Evolutionary conservation across 1,284 basidiomycete genomes (phyloP).

Genomic region (Trametes versicolor): DNA sequence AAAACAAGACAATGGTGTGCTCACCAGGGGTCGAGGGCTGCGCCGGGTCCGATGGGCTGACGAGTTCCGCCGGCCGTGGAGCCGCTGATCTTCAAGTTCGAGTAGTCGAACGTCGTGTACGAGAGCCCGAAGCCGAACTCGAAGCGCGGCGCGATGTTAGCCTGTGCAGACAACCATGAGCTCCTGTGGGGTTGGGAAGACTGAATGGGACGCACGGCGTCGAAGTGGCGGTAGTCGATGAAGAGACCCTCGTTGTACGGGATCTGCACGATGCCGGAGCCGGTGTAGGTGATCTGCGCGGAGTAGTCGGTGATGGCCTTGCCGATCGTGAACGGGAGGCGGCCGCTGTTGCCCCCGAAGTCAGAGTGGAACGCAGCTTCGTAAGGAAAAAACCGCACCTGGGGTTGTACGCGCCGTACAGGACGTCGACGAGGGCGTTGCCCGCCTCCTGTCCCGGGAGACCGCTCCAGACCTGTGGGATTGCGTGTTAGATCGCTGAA

Average conservation of each 20-base stretch:
- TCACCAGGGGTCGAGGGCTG: conserved; percentile 44
- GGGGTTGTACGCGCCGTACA: conserved; percentile 74
- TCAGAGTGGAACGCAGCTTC: conserved; percentile 23
- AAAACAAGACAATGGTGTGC: neutral
- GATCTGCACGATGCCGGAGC: conserved; percentile 41
- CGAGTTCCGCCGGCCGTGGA: conserved; percentile 43
- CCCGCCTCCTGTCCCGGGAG: conserved; percentile 79
- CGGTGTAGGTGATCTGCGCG: conserved; percentile 43
- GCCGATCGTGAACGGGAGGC: conserved; percentile 56
- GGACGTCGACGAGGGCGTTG: conserved; percentile 68
- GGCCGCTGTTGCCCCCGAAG: conserved; percentile 47
- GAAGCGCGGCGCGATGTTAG: conserved; percentile 45
- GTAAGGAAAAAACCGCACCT: conserved; percentile 47
- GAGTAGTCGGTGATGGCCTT: conserved; percentile 58
- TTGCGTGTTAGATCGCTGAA: neutral
- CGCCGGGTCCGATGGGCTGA: conserved; percentile 41
- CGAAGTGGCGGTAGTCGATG: conserved; percentile 84
- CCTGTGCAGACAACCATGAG: conserved; percentile 20
- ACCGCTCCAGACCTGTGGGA: conserved; percentile 58
- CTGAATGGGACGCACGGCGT: conserved; percentile 55
- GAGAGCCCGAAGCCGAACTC: conserved; percentile 69
- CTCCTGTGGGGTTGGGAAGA: neutral
- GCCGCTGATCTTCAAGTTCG: conserved; percentile 40
- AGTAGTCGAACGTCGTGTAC: conserved; percentile 63
- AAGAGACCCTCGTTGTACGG: conserved; percentile 55